A percentile compares a stretch with the other conserved stretches of the same genome.
Evolutionary conservation across 2,329 filamentous ascomycete species (phyloP).

Genomic region (Clarireedia homoeocarpa): DNA sequence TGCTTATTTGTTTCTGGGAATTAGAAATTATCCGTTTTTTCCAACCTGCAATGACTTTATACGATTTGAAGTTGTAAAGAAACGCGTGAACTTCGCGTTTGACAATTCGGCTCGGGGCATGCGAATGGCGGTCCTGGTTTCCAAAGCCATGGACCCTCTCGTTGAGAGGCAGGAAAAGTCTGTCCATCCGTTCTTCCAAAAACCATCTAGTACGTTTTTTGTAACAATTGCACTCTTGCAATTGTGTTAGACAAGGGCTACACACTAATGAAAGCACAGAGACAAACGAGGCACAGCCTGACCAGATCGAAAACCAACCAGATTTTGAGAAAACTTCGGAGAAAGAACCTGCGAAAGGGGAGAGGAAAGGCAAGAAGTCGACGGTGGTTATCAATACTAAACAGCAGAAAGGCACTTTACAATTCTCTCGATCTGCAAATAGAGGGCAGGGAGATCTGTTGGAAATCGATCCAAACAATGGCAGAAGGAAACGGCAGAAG

Average conservation of each 20-base stretch:
- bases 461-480: constrained; percentile 27
- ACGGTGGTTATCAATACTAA: not conserved
- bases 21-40: not conserved
- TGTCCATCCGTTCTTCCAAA: constrained; percentile 29
- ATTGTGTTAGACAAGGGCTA: not conserved
- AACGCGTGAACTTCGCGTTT: constrained; percentile 25
- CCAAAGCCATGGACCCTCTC: constrained; percentile 25
- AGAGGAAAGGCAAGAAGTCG: not conserved
- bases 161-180: constrained; percentile 18
- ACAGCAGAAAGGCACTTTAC: not conserved
- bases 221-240: not conserved
- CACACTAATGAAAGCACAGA: not conserved
- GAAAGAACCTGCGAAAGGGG: not conserved
- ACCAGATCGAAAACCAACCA: not conserved
- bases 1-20: not conserved
- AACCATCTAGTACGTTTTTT: constrained; percentile 21
- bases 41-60: not conserved
- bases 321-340: not conserved
- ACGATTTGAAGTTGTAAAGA: not conserved
- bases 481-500: constrained; percentile 38
- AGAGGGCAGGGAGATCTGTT: constrained; percentile 15
- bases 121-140: constrained; percentile 26
- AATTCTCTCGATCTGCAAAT: not conserved
- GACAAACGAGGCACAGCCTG: not conserved
- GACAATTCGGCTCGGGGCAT: not conserved